These are phyloP conservation scores for Vicia faba DNA, from an alignment of 306 rosid genomes.

Conservation along the genomic window DNA sequence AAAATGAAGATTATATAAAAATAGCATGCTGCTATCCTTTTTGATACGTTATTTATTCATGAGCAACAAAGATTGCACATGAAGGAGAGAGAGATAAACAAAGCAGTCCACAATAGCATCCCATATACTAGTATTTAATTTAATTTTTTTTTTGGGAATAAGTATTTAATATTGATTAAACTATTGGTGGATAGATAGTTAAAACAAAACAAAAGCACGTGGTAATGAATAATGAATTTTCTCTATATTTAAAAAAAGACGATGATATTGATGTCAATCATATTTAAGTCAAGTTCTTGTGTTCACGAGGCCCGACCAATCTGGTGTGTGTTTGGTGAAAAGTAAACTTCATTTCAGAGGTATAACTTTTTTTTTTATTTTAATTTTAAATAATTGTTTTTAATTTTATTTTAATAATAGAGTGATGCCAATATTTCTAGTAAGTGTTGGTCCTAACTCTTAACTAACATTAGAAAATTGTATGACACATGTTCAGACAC, in stretches of 20 bases:
- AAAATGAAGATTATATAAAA: too few species aligned
- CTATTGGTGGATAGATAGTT: neutral
- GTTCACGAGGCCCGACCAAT: neutral
- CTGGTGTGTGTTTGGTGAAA: neutral
- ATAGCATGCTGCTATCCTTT: too few species aligned
- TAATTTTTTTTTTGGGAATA: too few species aligned
- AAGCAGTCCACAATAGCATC: neutral
- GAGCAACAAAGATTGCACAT: neutral
- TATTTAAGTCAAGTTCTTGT: neutral
- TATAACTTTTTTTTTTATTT: neutral
- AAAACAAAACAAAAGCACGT: slow-evolving; percentile 4
- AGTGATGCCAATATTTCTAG: too few species aligned
- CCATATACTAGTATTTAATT: too few species aligned
- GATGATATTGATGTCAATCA: neutral
- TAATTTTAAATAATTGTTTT: too few species aligned
- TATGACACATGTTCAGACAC: neutral
- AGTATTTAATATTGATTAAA: neutral
- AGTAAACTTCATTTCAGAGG: neutral
- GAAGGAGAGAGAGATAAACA: neutral
- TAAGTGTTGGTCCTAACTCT: neutral
- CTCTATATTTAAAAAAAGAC: neutral
- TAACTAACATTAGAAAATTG: neutral
- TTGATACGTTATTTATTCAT: too few species aligned
- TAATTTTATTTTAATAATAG: neutral
- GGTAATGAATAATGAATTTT: neutral